Conservation (phyloP, 225 moss, liverwort and hornwort species). For the Marchantia polymorpha region DNA sequence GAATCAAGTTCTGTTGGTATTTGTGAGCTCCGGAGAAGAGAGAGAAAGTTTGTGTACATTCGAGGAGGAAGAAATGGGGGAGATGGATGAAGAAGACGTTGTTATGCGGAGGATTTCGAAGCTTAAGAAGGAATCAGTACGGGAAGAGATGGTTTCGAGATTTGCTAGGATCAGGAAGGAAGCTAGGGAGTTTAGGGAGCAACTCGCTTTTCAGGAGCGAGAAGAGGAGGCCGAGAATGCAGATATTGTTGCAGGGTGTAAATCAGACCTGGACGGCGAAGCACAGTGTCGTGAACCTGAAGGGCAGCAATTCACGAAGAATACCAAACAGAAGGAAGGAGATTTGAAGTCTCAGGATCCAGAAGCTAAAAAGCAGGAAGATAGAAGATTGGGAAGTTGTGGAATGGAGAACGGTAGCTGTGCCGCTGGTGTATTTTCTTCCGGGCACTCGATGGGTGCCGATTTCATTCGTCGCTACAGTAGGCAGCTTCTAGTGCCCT, state of each 20-base stretch:
- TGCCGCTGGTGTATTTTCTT: slow-evolving; percentile 16
- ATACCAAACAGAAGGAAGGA: background rate
- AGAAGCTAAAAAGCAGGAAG: background rate
- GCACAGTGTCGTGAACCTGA: background rate
- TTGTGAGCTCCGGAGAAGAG: background rate
- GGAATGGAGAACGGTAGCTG: slow-evolving; percentile 19
- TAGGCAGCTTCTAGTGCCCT: slow-evolving; percentile 82
- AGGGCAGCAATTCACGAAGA: background rate
- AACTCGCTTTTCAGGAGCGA: background rate
- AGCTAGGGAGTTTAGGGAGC: background rate
- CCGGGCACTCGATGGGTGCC: slow-evolving; percentile 58
- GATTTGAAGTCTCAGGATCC: background rate
- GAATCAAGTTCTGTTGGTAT: too few species aligned
- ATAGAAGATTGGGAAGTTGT: slow-evolving; percentile 10
- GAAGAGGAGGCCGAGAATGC: background rate
- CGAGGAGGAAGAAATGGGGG: slow-evolving; percentile 3
- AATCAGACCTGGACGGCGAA: background rate
- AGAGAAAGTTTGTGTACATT: background rate
- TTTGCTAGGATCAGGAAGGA: slow-evolving; percentile 7
- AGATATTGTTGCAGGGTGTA: background rate
- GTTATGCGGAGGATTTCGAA: background rate
- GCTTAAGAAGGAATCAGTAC: background rate
- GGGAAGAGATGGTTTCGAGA: background rate
- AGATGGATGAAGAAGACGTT: background rate
- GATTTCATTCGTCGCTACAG: slow-evolving; percentile 77